Conservation (phyloP, 495 filamentous ascomycete genomes). For the Patellaria atrata region DNA sequence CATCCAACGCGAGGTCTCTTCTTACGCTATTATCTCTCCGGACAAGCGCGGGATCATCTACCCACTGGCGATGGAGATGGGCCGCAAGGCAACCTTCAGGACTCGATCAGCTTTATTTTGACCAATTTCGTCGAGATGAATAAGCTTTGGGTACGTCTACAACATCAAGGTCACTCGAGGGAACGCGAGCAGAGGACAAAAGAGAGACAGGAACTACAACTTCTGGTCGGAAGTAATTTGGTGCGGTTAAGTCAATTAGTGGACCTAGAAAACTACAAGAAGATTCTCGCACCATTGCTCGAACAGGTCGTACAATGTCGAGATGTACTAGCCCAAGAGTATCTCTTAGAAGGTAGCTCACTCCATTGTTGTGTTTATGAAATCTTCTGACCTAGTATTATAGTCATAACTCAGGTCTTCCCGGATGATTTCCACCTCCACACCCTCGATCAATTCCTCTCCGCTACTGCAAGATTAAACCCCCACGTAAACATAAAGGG, state of each 20-base stretch:
- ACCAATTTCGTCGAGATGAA: constrained; percentile 99
- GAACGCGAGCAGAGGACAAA: constrained; percentile 87
- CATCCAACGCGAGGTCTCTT: constrained; percentile 92
- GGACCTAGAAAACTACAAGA: constrained; percentile 84
- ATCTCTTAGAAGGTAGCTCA: constrained; percentile 66
- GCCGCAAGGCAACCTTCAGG: constrained; percentile 91
- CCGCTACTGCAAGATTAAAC: constrained; percentile 78
- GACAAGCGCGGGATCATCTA: constrained; percentile 79
- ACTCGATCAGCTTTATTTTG: constrained; percentile 91
- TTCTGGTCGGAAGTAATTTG: constrained; percentile 90
- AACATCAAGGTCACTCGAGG: constrained; percentile 93
- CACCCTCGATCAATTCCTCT: constrained; percentile 85
- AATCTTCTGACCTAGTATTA: constrained; percentile 2
- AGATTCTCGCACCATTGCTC: constrained; percentile 74
- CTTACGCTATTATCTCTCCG: constrained; percentile 85
- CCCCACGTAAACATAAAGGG: constrained; percentile 95
- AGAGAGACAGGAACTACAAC: constrained; percentile 85
- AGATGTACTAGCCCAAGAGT: constrained; percentile 93
- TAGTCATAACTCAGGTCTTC: constrained; percentile 96
- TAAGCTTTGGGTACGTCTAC: constrained; percentile 93
- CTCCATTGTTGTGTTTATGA: too few relatives aligned
- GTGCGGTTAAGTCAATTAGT: constrained; percentile 91
- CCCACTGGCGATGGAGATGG: constrained; percentile 73
- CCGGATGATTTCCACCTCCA: constrained; percentile 97
- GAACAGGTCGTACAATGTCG: constrained; percentile 97